Base-by-base conservation (phyloP, 768 basidiomycete species). In the Tulasnella sp. region DNA sequence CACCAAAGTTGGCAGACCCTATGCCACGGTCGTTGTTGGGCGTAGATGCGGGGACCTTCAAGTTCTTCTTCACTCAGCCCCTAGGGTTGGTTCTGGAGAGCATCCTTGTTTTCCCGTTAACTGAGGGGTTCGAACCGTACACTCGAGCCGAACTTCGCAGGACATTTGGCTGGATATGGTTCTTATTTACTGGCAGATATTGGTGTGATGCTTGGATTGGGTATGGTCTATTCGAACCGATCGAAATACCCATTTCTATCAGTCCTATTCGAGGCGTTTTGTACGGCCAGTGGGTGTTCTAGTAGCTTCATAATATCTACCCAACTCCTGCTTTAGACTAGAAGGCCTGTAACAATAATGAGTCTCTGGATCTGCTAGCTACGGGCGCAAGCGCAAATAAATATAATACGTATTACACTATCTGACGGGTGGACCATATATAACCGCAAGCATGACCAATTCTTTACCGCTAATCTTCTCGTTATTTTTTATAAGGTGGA, bases 21-120 rank as follows among this genome's bases (percentile, higher is more conserved):
- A 40, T 44, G 44, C 35, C 73, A 16, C 73, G 51, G 29, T 67
- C 61, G 11, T 61, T 61, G 18, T 35, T 79, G 42, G 15, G 61
- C 7, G 32, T 79, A 3, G 71, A 79, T 29, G n/a, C 70, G 18
- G 79, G 79, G 23, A 79, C 79, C 23, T 23, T 79, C 35, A 79
- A 79, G 39, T 79, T 79, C 70, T 79, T 78, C 77, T 37, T 77
- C 37, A 42, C 77, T 16, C 79, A 79, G 37, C 79, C 79, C 23
- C 37, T 79, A 16, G 79, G 78, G 20, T 57, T 79, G n/a, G n/a
- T 73, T 20, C 29, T 79, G 15, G 79, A 79, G 40, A 26, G n/a
- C 23, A 1, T 44, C 10, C 42, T 79, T 4, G 18, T 79, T 40
- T 35, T 70, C n/a, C 78, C 78, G 26, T 6, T 79, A 15, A 55